Percentiles rank a stretch among this genome's conserved stretches.
Evolutionary conservation across 2,329 filamentous ascomycete genomes (phyloP).

Genomic region (Aspergillus neoniger): DNA sequence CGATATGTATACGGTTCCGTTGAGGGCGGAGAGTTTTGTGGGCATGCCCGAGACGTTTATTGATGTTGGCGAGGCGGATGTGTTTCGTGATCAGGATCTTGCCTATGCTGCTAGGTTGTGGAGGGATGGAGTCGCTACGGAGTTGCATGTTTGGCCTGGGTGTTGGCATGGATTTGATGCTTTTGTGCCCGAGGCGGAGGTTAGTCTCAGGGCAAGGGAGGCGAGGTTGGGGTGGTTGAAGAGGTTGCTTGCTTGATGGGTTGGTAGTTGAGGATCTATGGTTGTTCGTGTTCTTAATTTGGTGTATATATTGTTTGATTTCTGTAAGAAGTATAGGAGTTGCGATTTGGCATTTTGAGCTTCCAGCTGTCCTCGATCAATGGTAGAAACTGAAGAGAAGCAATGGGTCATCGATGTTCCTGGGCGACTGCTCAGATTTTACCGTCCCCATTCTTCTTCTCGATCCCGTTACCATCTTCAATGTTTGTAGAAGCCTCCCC

Average conservation of each 20-base stretch:
- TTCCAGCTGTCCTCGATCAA: no score
- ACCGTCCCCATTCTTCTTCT: no score
- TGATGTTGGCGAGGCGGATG: slow-evolving; percentile 18
- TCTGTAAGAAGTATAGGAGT: no score
- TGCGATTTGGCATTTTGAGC: no score
- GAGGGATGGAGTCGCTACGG: slow-evolving; percentile 12
- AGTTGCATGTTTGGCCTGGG: slow-evolving; percentile 20
- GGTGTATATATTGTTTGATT: no score
- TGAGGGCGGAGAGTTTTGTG: slow-evolving; percentile 6
- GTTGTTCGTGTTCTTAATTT: neutral
- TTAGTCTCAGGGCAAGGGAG: neutral
- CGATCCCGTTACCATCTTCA: no score
- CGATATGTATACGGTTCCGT: slow-evolving; percentile 1
- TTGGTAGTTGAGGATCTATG: neutral
- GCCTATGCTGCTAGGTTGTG: slow-evolving; percentile 13
- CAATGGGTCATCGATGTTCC: no score
- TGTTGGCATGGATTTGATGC: slow-evolving; percentile 17
- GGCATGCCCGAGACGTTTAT: slow-evolving; percentile 15
- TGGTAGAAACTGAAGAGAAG: no score
- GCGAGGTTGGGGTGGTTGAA: neutral
- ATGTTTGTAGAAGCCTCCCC: no score
- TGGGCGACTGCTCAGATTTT: no score
- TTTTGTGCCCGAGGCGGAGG: neutral
- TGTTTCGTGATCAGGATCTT: slow-evolving; percentile 19
- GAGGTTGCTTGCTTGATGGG: neutral